phyloP scores from a whole-genome alignment of 345 rosid genomes.

The Trapa bicornis region DNA sequence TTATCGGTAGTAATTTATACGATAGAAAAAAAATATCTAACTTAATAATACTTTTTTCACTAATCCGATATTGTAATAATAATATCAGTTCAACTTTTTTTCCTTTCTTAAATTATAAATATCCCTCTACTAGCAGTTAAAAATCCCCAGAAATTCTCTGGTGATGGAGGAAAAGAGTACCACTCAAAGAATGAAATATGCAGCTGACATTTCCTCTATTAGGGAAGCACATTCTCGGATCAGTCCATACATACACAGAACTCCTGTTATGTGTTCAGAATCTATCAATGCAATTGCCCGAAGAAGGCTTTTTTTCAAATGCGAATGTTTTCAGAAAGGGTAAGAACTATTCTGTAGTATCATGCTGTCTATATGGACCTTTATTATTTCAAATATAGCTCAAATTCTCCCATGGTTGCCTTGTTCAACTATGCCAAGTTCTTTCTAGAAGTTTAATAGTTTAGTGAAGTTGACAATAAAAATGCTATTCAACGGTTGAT shows the following conservation, averaged over 20 bases:
- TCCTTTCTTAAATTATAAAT: neutral
- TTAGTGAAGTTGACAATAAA: neutral
- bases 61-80: too few relatives aligned
- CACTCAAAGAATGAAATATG: constrained; percentile 31
- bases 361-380: neutral
- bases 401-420: neutral
- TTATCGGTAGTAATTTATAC: too few relatives aligned
- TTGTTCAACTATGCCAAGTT: neutral
- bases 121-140: neutral
- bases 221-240: constrained; percentile 59
- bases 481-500: neutral
- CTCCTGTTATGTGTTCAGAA: constrained; percentile 65
- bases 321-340: constrained; percentile 93
- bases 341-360: constrained; percentile 8
- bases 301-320: constrained; percentile 61
- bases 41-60: too few relatives aligned
- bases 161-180: constrained; percentile 31
- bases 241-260: constrained; percentile 42
- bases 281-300: constrained; percentile 49
- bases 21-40: too few relatives aligned
- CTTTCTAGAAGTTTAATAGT: neutral
- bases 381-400: neutral
- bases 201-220: constrained; percentile 68
- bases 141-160: neutral
- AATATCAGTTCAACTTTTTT: neutral